Conservation (phyloP, 805 yeast species). For the Candida ulmi region DNA sequence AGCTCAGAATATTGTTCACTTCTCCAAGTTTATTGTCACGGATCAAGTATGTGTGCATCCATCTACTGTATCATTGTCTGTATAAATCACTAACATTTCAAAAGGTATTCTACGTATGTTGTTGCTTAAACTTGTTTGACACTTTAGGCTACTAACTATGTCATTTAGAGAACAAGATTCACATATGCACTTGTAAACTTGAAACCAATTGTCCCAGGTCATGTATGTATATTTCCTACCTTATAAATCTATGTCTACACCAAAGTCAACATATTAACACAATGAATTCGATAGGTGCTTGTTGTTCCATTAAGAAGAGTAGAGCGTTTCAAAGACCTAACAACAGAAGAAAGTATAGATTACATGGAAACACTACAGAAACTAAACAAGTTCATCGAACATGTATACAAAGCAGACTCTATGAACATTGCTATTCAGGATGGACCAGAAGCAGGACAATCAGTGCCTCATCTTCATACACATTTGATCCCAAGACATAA, state of each 20-base stretch:
- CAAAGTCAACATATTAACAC: not conserved
- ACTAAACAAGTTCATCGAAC: conserved; percentile 61
- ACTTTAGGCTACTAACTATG: conserved; percentile 3
- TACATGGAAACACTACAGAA: conserved; percentile 71
- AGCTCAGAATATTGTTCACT: conserved; percentile 27
- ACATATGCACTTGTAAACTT: conserved; percentile 86
- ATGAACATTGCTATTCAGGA: conserved; percentile 92
- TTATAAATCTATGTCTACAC: not conserved
- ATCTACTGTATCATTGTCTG: no score
- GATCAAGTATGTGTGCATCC: conserved; percentile 50
- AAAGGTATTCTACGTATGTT: conserved; percentile 17
- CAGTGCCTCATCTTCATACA: conserved; percentile 92
- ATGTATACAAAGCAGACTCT: conserved; percentile 71
- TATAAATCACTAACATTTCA: conserved; percentile 4
- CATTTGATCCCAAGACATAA: conserved; percentile 84
- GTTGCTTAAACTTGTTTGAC: not conserved
- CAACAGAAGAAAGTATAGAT: conserved; percentile 68
- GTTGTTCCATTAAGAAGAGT: conserved; percentile 78
- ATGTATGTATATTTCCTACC: no score
- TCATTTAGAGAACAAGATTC: conserved; percentile 44
- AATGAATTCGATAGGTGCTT: conserved; percentile 37
- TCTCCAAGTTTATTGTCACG: conserved; percentile 50
- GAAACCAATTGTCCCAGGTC: conserved; percentile 92
- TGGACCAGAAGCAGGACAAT: conserved; percentile 93
- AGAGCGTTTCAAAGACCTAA: conserved; percentile 61